Percentiles rank a stretch among this genome's conserved stretches.
Conservation (phyloP, 805 yeast genomes). For the Yarrowia sp. region DNA sequence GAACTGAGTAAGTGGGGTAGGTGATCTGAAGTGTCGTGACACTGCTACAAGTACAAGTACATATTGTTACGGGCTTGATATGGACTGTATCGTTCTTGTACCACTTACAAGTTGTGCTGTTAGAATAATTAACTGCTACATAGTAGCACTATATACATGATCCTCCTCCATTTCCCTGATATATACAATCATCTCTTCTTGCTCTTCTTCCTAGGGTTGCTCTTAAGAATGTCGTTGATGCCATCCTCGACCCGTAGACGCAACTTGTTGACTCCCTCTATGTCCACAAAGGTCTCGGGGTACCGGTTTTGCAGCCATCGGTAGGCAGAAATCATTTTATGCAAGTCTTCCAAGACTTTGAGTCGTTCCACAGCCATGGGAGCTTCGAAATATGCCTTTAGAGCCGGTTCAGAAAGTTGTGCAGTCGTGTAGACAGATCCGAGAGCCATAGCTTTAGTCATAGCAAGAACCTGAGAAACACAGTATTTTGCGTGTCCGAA, state of each 20-base stretch:
- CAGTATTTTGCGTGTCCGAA: neutral
- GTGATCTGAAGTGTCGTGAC: no score
- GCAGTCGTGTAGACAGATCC: neutral
- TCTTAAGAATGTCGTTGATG: slow-evolving; percentile 2
- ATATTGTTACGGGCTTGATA: no score
- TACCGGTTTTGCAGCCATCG: slow-evolving; percentile 19
- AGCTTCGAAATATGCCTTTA: neutral
- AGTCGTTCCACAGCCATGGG: neutral
- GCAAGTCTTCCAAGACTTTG: slow-evolving; percentile 16
- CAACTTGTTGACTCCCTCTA: slow-evolving; percentile 2
- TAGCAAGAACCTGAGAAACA: neutral
- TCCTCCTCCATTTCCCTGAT: neutral
- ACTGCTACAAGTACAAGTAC: no score
- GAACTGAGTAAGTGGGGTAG: no score
- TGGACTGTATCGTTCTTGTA: no score
- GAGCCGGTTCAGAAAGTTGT: neutral
- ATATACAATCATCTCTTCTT: neutral
- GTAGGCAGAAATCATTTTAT: neutral
- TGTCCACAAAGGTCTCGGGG: slow-evolving; percentile 23
- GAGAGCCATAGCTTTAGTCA: neutral
- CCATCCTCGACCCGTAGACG: neutral
- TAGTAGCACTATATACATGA: neutral
- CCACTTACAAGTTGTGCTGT: neutral
- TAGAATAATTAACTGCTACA: no score
- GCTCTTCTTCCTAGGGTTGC: neutral